phyloP scores from a whole-genome alignment of 176 grass and related monocot species.

The Triticum urartu region DNA sequence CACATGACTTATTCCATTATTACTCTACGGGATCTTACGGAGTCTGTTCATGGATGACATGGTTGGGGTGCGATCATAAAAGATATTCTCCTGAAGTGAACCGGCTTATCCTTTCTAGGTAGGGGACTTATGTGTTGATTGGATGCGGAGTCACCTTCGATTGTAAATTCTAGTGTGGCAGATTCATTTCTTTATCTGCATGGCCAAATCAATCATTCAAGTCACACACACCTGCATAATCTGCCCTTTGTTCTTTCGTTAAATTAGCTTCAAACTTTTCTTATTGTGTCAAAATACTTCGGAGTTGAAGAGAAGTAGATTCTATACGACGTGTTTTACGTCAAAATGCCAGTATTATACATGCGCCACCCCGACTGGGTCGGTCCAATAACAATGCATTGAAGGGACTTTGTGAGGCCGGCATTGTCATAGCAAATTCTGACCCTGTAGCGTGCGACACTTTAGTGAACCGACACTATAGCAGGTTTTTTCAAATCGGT shows the following conservation, averaged over 20 bases:
- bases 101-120: not conserved
- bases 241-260: not conserved
- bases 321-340: no score
- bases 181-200: not conserved
- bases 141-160: not conserved
- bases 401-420: no score
- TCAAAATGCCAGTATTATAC: no score
- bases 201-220: not conserved
- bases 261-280: not conserved
- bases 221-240: not conserved
- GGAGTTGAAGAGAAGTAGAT: no score
- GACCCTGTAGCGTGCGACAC: no score
- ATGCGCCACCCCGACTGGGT: no score
- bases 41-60: not conserved
- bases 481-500: no score
- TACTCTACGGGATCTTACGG: not conserved
- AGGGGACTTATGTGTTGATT: not conserved
- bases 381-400: no score
- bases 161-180: not conserved
- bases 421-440: accelerated
- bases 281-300: no score
- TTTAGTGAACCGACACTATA: no score
- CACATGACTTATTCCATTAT: not conserved
- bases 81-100: not conserved
- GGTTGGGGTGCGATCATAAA: not conserved